phyloP scores from a whole-genome alignment of 2,329 filamentous ascomycete species.

The Chrysosporium queenslandicum region DNA sequence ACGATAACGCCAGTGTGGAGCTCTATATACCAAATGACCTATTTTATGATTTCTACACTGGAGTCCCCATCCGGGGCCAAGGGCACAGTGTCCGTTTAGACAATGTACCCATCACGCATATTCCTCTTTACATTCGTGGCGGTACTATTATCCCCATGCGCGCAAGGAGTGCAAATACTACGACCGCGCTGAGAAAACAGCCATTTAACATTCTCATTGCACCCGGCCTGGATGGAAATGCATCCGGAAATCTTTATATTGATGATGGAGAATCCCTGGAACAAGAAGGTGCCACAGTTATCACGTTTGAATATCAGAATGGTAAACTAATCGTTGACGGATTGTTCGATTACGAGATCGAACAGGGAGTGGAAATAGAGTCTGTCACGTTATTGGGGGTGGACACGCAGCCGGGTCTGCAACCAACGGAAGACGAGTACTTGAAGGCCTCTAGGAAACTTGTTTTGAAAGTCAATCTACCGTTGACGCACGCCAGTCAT shows the following conservation, averaged over 20 bases:
- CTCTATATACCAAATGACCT: slow-evolving; percentile 49
- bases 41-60: slow-evolving; percentile 54
- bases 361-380: slow-evolving; percentile 33
- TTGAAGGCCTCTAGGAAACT: slow-evolving; percentile 6
- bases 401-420: not conserved
- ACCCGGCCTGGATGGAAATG: slow-evolving; percentile 51
- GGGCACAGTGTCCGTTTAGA: slow-evolving; percentile 38
- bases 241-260: slow-evolving; percentile 59
- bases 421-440: slow-evolving; percentile 6
- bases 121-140: slow-evolving; percentile 54
- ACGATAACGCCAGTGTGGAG: slow-evolving; percentile 43
- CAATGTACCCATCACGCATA: slow-evolving; percentile 42
- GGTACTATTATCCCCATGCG: slow-evolving; percentile 52
- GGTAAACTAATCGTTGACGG: slow-evolving; percentile 27
- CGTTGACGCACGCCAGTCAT: not conserved
- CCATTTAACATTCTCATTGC: slow-evolving; percentile 64
- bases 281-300: slow-evolving; percentile 45
- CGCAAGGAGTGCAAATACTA: slow-evolving; percentile 48
- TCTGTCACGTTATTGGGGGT: slow-evolving; percentile 45
- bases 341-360: slow-evolving; percentile 13
- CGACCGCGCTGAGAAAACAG: slow-evolving; percentile 48
- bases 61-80: slow-evolving; percentile 37
- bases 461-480: slow-evolving; percentile 5
- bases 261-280: slow-evolving; percentile 64
- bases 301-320: slow-evolving; percentile 48